Percentiles rank a stretch among this genome's conserved stretches.
Evolutionary conservation across 495 filamentous ascomycete genomes (phyloP).

Genomic region (Aspergillus nidulans): DNA sequence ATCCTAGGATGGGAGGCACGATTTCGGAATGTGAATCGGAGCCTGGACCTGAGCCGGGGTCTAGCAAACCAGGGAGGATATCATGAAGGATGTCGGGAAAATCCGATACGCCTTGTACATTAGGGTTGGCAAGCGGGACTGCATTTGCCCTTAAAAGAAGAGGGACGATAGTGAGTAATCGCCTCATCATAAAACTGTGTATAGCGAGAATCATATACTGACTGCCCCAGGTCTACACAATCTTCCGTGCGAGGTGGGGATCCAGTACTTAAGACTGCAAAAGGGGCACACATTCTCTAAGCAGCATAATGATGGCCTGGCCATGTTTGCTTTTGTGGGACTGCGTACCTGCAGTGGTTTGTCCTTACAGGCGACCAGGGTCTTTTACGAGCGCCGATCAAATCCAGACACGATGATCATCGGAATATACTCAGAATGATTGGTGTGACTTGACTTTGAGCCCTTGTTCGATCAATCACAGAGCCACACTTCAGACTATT

Average conservation of each 20-base stretch:
- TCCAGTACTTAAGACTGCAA: background rate
- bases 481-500: background rate
- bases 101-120: background rate
- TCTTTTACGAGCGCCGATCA: background rate
- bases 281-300: background rate
- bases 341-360: conserved; percentile 4
- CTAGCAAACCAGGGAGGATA: background rate
- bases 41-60: background rate
- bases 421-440: background rate
- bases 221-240: background rate
- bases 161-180: background rate
- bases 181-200: background rate
- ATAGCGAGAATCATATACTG: background rate
- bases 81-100: background rate
- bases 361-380: background rate
- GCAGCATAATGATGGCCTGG: background rate
- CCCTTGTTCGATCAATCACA: background rate
- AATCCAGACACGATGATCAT: conserved; percentile 1
- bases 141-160: background rate
- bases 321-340: conserved; percentile 7
- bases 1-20: background rate
- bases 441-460: background rate
- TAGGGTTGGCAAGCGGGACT: background rate
- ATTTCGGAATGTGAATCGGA: background rate
- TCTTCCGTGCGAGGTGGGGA: background rate